These are phyloP conservation scores for Sarocladium strictum DNA, from an alignment of 2,329 filamentous ascomycete species.

Conservation along the genomic window DNA sequence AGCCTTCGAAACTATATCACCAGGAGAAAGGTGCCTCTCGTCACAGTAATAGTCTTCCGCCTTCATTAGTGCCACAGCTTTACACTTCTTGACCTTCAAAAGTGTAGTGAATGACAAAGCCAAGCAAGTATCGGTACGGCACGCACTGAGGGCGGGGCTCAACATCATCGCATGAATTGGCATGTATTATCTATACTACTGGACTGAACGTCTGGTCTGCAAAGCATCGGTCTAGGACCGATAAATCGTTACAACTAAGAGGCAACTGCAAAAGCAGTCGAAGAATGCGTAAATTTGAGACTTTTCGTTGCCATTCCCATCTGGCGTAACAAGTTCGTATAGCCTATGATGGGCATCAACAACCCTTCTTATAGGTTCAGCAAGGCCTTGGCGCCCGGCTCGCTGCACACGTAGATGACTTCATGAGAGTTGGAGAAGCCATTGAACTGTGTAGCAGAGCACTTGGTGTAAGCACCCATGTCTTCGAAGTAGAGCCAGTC, in stretches of 20 bases:
- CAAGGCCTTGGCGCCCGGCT: constrained; percentile 76
- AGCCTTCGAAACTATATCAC: too few relatives aligned
- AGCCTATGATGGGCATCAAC: too few relatives aligned
- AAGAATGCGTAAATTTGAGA: constrained; percentile 4
- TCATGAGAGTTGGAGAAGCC: constrained; percentile 91
- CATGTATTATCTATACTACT: too few relatives aligned
- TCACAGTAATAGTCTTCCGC: too few relatives aligned
- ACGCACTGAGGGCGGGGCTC: too few relatives aligned
- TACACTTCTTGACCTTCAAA: too few relatives aligned
- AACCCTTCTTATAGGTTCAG: constrained; percentile 29
- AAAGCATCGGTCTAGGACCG: too few relatives aligned
- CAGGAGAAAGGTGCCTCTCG: too few relatives aligned
- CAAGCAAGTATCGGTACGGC: too few relatives aligned
- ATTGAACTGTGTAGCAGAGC: constrained; percentile 96
- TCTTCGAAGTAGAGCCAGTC: constrained; percentile 99
- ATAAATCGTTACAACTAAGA: neutral
- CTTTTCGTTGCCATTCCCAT: neutral
- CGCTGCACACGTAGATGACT: constrained; percentile 90
- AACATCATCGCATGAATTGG: too few relatives aligned
- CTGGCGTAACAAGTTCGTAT: too few relatives aligned
- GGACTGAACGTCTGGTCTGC: neutral
- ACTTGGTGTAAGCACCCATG: constrained; percentile 98
- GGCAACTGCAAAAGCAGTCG: neutral
- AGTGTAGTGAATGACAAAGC: too few relatives aligned
- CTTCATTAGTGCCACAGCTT: neutral